A percentile compares a stretch with the other conserved stretches of the same genome.
Evolutionary conservation across 345 rosid genomes (phyloP).

Genomic region (Microcos paniculata): DNA sequence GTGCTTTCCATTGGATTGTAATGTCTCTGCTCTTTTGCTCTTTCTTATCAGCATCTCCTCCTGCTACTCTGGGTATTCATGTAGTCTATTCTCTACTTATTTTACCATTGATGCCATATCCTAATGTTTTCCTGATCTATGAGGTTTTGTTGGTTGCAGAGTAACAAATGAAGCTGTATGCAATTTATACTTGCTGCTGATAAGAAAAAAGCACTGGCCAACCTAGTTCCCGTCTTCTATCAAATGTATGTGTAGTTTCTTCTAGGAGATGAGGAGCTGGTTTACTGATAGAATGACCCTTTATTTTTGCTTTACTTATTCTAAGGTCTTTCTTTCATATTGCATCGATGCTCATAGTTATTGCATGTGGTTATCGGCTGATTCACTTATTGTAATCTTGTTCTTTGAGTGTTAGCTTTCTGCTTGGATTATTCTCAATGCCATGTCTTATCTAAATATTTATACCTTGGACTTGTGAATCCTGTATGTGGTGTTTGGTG

Average conservation of each 20-base stretch:
- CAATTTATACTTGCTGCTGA: not conserved
- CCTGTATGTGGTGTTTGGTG: not conserved
- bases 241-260: not conserved
- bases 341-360: constrained; percentile 1
- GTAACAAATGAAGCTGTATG: constrained; percentile 8
- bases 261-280: not conserved
- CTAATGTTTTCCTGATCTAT: not conserved
- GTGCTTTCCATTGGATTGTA: not conserved
- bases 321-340: not conserved
- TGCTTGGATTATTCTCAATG: not conserved
- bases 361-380: not conserved
- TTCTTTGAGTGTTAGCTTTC: not conserved
- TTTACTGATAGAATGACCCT: not conserved
- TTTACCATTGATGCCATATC: not conserved
- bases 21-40: not conserved
- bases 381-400: not conserved
- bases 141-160: constrained; percentile 12
- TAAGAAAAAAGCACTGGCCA: not conserved
- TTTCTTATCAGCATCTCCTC: not conserved
- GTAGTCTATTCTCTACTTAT: not conserved
- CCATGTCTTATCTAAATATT: not conserved
- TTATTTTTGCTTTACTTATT: not conserved
- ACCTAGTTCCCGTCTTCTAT: not conserved
- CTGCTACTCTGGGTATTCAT: not conserved
- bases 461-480: not conserved